Conservation (phyloP, 225 moss, liverwort and hornwort species). For the Takakia lepidozioides region DNA sequence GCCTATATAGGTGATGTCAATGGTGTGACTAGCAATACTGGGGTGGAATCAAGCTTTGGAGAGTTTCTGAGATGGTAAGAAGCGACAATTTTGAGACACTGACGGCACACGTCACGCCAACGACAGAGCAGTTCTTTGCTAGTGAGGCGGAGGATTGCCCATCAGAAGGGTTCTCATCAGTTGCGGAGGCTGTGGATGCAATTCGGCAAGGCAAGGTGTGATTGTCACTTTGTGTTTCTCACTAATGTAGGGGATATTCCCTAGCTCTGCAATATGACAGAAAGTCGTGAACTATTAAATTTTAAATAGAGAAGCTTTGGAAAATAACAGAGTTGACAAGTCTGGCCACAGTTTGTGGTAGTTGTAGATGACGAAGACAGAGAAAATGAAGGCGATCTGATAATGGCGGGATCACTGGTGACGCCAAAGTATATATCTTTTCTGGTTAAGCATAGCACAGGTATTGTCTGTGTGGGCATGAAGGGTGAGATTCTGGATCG, state of each 20-base stretch:
- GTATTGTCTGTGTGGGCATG: constrained; percentile 90
- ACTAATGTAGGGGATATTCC: too few relatives aligned
- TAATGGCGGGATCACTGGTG: constrained; percentile 85
- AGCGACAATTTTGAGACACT: constrained; percentile 12
- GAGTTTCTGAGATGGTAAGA: too few relatives aligned
- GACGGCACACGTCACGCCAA: constrained; percentile 18
- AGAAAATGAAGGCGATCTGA: constrained; percentile 95
- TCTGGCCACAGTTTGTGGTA: constrained; percentile 56
- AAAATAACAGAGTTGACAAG: too few relatives aligned
- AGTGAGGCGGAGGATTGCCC: constrained; percentile 38
- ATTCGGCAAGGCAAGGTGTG: constrained; percentile 39
- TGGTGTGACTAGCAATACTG: background rate
- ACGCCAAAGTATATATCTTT: constrained; percentile 78
- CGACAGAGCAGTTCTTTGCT: constrained; percentile 22
- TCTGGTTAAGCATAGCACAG: constrained; percentile 71
- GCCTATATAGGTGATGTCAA: background rate
- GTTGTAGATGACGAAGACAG: constrained; percentile 97
- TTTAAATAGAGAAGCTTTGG: too few relatives aligned
- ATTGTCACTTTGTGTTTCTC: background rate
- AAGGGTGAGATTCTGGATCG: constrained; percentile 74
- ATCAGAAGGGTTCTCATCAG: constrained; percentile 26
- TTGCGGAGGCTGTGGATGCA: constrained; percentile 36
- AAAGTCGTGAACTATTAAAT: too few relatives aligned
- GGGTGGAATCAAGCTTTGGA: too few relatives aligned
- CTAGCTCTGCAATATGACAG: too few relatives aligned